These are phyloP conservation scores for Colletotrichum gigasporum DNA, from an alignment of 2,329 filamentous ascomycete genomes.

Conservation along the genomic window DNA sequence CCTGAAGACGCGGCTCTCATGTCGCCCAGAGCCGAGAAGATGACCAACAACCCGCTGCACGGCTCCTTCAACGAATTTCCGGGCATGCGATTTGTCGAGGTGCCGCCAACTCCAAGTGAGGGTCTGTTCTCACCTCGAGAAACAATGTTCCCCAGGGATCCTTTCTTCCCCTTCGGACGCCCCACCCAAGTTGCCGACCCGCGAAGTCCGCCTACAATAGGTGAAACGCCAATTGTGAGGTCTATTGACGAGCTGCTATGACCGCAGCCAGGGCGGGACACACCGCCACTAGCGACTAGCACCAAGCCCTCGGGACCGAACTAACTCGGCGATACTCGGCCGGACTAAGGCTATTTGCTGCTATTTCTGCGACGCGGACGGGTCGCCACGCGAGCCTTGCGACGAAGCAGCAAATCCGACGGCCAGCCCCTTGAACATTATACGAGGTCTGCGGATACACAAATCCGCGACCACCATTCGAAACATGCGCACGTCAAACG, in stretches of 20 bases:
- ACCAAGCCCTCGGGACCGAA: conserved; percentile 7
- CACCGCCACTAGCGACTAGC: conserved; percentile 21
- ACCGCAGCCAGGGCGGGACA: conserved; percentile 33
- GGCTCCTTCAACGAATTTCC: conserved; percentile 51
- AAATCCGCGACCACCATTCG: neutral
- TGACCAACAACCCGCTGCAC: conserved; percentile 75
- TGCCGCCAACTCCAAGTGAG: conserved; percentile 60
- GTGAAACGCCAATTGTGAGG: conserved; percentile 78
- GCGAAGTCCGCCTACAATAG: conserved; percentile 77
- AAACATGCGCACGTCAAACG: neutral
- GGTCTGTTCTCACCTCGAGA: conserved; percentile 63
- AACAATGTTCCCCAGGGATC: conserved; percentile 63
- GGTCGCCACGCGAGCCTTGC: neutral
- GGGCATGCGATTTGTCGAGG: conserved; percentile 63
- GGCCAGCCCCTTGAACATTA: neutral
- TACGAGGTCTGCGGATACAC: neutral
- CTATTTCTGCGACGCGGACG: conserved; percentile 15
- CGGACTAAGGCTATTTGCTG: conserved; percentile 5
- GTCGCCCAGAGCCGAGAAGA: conserved; percentile 77
- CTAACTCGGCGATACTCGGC: conserved; percentile 16
- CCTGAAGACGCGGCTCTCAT: conserved; percentile 66
- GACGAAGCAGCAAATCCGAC: neutral
- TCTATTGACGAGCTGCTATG: conserved; percentile 83
- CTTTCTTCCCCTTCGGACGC: conserved; percentile 60
- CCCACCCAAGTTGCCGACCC: conserved; percentile 69